Base-by-base conservation (phyloP, 352 stramenopile genomes). In the Globisporangium radiosum region DNA sequence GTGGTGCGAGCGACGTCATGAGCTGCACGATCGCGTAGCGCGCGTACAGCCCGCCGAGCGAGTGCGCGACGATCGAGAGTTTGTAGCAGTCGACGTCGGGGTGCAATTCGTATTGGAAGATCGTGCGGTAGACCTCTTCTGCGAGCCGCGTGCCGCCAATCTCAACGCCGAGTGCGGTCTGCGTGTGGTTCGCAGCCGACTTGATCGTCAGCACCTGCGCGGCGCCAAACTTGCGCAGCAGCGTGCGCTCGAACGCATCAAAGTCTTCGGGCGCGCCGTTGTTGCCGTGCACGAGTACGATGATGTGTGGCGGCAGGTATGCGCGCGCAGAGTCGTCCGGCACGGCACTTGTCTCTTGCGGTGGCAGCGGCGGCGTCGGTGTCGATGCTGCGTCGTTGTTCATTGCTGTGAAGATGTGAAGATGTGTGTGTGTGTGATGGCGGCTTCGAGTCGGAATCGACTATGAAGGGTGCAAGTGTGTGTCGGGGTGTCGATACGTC, bases 221-320 rank as follows among this genome's bases (percentile, higher is more conserved):
- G 1, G 64, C 47, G 3, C 62, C 70, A 62, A 76, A 90, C 53
- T 82, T 85, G 33, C 53, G 17, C 14, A 60, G 44, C 14, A 93
- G 64, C 38, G 70, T 69, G 7, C 47, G n/a, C 54, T 80, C 71
- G 17, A 93, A 52, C 0, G 67, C 69, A 59, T 89, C 78, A 63
- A 93, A 90, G 63, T 93, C 84, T 13, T 65, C 67, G 7, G 81
- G 79, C 50, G 79, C 70, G 70, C 84, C 81, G 47, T 93, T 93
- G 71, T 93, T 91, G 36, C 84, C 84, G 60, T 93, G 84, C 53
- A 93, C 81, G 33, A 93, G 76, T 52, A 93, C 81, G 44, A 91
- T 69, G 38, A 93, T 86, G 59, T 91, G 74, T 50, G 78, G 63
- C 37, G 81, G 81, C 19, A 93, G 62, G 51, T 56, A 57, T 53